Evolutionary conservation across 2,329 filamentous ascomycete genomes (phyloP).

Genomic region (Colletotrichum cordylinicola): DNA sequence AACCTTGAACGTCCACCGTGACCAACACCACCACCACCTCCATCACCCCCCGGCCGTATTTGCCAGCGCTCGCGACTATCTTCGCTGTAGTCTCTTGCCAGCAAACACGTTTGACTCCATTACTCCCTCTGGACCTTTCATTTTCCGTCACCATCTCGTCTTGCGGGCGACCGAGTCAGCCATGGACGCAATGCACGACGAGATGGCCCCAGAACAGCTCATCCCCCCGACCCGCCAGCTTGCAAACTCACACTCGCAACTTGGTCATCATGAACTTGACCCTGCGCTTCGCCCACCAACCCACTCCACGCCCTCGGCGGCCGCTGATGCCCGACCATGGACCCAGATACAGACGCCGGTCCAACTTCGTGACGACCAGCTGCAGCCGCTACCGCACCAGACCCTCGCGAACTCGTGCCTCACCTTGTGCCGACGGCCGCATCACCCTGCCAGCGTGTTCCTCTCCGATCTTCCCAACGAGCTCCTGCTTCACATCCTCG

Average conservation of each 20-base stretch:
- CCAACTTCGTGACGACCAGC: not conserved
- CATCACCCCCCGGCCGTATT: not conserved
- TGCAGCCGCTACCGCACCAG: not conserved
- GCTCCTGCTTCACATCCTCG: conserved; percentile 59
- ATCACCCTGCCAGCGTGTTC: not conserved
- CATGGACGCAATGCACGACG: conserved; percentile 19
- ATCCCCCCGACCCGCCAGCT: conserved; percentile 38
- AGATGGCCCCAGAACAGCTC: conserved; percentile 35
- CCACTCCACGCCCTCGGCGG: conserved; percentile 17
- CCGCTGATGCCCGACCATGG: conserved; percentile 34
- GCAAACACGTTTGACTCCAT: not conserved
- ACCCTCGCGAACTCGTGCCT: not conserved
- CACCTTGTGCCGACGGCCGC: not conserved
- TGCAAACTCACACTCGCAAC: conserved; percentile 24
- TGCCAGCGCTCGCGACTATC: not conserved
- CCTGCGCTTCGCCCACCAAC: conserved; percentile 25
- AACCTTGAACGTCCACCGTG: not conserved
- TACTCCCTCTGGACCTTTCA: not conserved
- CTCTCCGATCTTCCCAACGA: conserved; percentile 56
- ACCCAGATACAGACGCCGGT: not conserved
- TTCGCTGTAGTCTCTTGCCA: not conserved
- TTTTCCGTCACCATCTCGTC: not conserved
- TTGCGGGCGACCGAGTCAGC: conserved; percentile 7
- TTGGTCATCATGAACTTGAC: conserved; percentile 4
- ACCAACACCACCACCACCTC: not conserved